Conservation (phyloP, 2,329 filamentous ascomycete genomes). For the Trichoderma sp. region DNA sequence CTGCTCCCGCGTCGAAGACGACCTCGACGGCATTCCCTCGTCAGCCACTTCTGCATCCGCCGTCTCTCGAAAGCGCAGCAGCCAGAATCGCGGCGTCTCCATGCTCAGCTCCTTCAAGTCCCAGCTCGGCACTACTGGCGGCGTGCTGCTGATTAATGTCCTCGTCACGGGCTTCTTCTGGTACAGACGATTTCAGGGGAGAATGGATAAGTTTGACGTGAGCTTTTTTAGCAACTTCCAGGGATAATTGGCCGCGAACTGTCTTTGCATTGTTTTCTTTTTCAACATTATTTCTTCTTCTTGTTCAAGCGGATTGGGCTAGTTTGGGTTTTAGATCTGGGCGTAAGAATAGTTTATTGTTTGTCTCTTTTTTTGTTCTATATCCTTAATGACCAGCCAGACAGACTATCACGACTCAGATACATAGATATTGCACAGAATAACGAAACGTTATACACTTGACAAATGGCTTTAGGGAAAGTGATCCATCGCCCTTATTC, state of each 20-base stretch:
- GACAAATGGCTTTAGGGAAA: neutral
- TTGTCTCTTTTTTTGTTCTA: neutral
- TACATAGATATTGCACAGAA: constrained; percentile 9
- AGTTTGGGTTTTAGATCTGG: neutral
- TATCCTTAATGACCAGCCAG: neutral
- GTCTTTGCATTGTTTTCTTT: too few species aligned
- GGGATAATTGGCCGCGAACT: neutral
- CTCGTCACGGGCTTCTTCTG: constrained; percentile 26
- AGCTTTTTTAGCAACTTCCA: constrained; percentile 20
- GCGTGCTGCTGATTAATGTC: constrained; percentile 30
- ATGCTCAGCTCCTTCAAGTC: constrained; percentile 28
- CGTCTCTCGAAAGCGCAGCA: neutral
- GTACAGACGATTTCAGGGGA: constrained; percentile 14
- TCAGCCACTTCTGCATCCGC: neutral
- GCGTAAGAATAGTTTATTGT: neutral
- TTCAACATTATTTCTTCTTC: neutral
- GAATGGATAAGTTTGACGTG: constrained; percentile 19
- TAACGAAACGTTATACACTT: neutral
- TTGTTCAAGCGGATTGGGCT: neutral
- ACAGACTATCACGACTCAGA: neutral
- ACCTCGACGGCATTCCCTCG: constrained; percentile 36
- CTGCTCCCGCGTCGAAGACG: constrained; percentile 48
- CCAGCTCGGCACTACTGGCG: constrained; percentile 18
- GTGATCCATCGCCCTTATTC: too few species aligned
- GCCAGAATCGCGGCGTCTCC: constrained; percentile 26